phyloP scores from a whole-genome alignment of 2,329 filamentous ascomycete genomes.

The Lojkania enalia region DNA sequence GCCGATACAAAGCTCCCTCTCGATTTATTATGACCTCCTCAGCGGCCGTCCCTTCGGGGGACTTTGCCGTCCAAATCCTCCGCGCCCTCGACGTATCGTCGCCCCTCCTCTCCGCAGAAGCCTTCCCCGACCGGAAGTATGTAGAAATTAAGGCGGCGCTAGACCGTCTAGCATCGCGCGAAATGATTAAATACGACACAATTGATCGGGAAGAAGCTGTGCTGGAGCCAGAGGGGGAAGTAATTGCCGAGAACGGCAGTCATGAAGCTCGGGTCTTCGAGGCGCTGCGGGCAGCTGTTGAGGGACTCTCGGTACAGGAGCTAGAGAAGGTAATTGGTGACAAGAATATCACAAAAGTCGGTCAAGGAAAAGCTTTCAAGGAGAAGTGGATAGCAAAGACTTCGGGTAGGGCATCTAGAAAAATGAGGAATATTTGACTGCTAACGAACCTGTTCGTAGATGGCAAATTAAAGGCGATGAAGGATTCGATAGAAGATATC shows the following conservation, averaged over 20 bases:
- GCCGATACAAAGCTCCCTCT: too few relatives aligned
- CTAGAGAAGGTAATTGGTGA: not conserved
- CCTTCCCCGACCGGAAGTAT: conserved; percentile 51
- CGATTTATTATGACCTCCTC: too few relatives aligned
- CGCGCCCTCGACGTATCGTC: conserved; percentile 61
- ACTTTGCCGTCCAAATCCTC: conserved; percentile 78
- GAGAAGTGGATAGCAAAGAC: conserved; percentile 70
- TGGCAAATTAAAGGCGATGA: conserved; percentile 57
- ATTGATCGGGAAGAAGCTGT: conserved; percentile 76
- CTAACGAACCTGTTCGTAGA: conserved; percentile 58
- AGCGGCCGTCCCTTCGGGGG: too few relatives aligned
- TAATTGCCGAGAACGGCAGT: conserved; percentile 61
- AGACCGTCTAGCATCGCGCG: conserved; percentile 80
- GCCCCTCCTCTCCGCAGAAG: conserved; percentile 57
- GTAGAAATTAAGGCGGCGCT: conserved; percentile 77
- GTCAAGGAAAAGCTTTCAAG: conserved; percentile 93
- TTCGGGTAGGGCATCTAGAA: conserved; percentile 37
- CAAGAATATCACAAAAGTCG: conserved; percentile 64
- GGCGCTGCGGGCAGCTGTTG: conserved; percentile 43
- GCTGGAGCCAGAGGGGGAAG: conserved; percentile 79
- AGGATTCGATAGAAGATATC: conserved; percentile 67
- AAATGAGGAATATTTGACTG: too few relatives aligned
- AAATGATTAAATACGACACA: conserved; percentile 85
- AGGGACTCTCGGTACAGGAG: not conserved
- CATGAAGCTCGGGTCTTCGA: conserved; percentile 58